These are phyloP conservation scores for Phialemoniopsis sp. DNA, from an alignment of 2,329 filamentous ascomycete species.

Conservation along the genomic window DNA sequence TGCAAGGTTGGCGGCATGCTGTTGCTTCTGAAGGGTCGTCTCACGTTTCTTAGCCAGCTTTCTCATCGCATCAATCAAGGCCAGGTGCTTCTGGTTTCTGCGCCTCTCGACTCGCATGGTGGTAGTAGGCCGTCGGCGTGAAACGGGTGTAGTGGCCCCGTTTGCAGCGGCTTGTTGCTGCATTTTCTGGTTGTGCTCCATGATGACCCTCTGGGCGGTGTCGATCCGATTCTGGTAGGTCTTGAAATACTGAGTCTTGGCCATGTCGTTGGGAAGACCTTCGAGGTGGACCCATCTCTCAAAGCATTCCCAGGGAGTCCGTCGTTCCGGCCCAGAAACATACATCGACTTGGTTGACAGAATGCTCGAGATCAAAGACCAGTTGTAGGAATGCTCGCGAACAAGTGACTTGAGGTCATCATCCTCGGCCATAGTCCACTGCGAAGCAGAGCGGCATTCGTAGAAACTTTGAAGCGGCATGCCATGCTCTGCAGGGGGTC, in stretches of 20 bases:
- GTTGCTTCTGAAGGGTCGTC: constrained; percentile 78
- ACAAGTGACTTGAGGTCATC: constrained; percentile 83
- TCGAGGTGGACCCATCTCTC: constrained; percentile 94
- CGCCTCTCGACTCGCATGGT: constrained; percentile 84
- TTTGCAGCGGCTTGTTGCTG: constrained; percentile 25
- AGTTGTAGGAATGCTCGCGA: constrained; percentile 94
- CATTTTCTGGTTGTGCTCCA: constrained; percentile 48
- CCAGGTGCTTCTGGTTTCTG: constrained; percentile 80
- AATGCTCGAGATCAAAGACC: constrained; percentile 87
- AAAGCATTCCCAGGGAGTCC: constrained; percentile 98
- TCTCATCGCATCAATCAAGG: constrained; percentile 89
- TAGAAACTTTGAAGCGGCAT: constrained; percentile 93
- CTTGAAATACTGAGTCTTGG: constrained; percentile 93
- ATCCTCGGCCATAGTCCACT: constrained; percentile 89
- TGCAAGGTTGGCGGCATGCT: constrained; percentile 72
- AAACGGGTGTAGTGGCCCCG: constrained; percentile 42
- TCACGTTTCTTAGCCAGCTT: constrained; percentile 95
- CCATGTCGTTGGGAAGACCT: constrained; percentile 87
- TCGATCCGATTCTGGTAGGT: constrained; percentile 59
- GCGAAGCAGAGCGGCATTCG: constrained; percentile 78
- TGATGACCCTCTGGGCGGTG: constrained; percentile 50
- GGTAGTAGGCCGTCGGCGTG: constrained; percentile 66
- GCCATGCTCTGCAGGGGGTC: constrained; percentile 82
- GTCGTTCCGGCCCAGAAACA: constrained; percentile 79
- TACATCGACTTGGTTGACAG: constrained; percentile 71